These are phyloP conservation scores for Nevesoporus exiguus DNA, from an alignment of 768 basidiomycete species.

Conservation along the genomic window DNA sequence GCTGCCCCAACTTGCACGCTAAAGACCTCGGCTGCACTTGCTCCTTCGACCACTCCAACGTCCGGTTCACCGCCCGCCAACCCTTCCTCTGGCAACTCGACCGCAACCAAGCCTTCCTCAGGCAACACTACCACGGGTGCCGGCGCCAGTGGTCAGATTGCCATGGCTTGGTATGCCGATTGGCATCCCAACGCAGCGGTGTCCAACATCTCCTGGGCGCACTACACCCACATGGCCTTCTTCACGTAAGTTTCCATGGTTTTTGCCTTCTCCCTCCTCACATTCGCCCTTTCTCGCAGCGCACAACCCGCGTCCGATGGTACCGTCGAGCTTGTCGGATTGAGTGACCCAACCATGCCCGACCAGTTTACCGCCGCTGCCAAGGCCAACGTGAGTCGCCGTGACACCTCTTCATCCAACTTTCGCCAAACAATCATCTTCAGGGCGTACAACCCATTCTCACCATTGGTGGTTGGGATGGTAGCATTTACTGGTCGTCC, in stretches of 20 bases:
- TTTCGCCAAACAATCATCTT: not conserved
- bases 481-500: constrained; percentile 58
- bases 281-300: constrained; percentile 3
- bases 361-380: constrained; percentile 26
- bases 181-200: constrained; percentile 55
- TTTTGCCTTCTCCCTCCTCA: not conserved
- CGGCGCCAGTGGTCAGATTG: constrained; percentile 34
- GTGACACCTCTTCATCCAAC: too few relatives aligned
- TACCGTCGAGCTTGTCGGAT: constrained; percentile 9
- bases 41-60: constrained; percentile 2
- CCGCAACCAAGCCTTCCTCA: constrained; percentile 5
- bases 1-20: constrained; percentile 30
- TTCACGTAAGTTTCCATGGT: constrained; percentile 41
- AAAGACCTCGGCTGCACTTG: not conserved
- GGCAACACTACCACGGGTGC: constrained; percentile 17
- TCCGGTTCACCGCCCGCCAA: not conserved
- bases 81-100: not conserved
- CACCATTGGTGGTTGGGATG: constrained; percentile 68
- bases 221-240: constrained; percentile 67
- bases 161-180: constrained; percentile 68
- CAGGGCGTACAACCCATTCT: constrained; percentile 56
- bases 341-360: constrained; percentile 3
- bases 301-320: constrained; percentile 21
- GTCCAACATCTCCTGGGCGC: constrained; percentile 56
- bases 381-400: constrained; percentile 22